Conservation (phyloP, 1,139 yeast genomes). For the Meyerozyma smithsonii region DNA sequence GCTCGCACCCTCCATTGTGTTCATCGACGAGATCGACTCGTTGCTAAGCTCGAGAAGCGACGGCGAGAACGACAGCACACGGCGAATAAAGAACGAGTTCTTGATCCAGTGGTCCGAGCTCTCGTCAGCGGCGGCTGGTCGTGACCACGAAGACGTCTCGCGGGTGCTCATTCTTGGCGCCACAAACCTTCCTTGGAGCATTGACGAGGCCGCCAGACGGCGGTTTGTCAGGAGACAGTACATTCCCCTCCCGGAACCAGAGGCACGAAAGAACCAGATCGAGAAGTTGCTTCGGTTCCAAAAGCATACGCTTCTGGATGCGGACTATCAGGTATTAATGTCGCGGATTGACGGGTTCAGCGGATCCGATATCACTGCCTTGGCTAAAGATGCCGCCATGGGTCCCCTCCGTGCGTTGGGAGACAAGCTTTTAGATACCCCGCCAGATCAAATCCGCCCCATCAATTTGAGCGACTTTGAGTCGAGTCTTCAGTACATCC, state of each 20-base stretch:
- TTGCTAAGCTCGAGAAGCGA: constrained; percentile 77
- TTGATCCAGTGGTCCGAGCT: constrained; percentile 94
- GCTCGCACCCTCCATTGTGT: constrained; percentile 88
- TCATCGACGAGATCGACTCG: constrained; percentile 95
- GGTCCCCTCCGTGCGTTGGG: constrained; percentile 92
- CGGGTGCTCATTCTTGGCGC: constrained; percentile 93
- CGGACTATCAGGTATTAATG: constrained; percentile 58
- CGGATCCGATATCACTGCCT: constrained; percentile 91
- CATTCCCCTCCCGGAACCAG: constrained; percentile 89
- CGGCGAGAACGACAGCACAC: constrained; percentile 88
- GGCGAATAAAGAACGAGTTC: constrained; percentile 92
- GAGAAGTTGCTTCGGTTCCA: constrained; percentile 68
- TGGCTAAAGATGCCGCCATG: constrained; percentile 98
- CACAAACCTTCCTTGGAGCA: constrained; percentile 95
- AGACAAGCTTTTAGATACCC: constrained; percentile 77
- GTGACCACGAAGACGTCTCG: constrained; percentile 44
- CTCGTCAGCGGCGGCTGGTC: constrained; percentile 89
- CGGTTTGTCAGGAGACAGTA: constrained; percentile 91
- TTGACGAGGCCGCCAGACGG: constrained; percentile 96
- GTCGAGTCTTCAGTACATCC: constrained; percentile 71
- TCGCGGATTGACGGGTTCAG: constrained; percentile 74
- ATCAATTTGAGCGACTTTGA: constrained; percentile 72
- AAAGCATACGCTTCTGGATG: constrained; percentile 62
- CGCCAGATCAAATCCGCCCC: constrained; percentile 82
- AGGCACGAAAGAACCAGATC: constrained; percentile 74